These are phyloP conservation scores for Penicillium concentricum DNA, from an alignment of 2,329 filamentous ascomycete genomes.

Conservation along the genomic window DNA sequence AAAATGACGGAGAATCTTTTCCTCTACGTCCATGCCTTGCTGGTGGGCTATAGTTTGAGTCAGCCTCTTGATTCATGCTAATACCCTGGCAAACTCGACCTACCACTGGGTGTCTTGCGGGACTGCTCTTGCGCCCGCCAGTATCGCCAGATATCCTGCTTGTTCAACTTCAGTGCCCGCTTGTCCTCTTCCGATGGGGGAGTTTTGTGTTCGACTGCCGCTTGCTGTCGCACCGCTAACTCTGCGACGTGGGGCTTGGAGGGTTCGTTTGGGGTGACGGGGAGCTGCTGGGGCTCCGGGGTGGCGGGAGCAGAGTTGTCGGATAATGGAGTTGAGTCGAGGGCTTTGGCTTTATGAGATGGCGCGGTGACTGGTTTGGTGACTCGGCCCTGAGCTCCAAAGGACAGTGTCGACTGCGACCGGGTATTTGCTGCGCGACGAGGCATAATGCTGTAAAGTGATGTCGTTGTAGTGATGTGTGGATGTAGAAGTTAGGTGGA, in stretches of 20 bases:
- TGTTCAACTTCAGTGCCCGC: conserved; percentile 62
- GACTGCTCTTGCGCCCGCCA: conserved; percentile 72
- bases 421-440: conserved; percentile 40
- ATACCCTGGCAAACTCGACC: conserved; percentile 8
- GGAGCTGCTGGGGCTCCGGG: conserved; percentile 28
- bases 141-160: conserved; percentile 71
- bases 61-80: not conserved
- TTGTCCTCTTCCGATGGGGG: conserved; percentile 36
- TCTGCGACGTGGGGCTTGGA: conserved; percentile 37
- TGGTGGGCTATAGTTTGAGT: conserved; percentile 65
- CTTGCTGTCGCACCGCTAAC: conserved; percentile 47
- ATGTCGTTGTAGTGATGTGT: not conserved
- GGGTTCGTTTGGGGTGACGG: conserved; percentile 25
- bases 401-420: conserved; percentile 61
- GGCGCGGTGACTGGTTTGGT: conserved; percentile 53
- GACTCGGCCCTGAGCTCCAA: conserved; percentile 57
- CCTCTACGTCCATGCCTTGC: conserved; percentile 65
- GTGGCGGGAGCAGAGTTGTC: conserved; percentile 21
- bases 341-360: conserved; percentile 34
- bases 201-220: conserved; percentile 44
- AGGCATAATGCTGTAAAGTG: conserved; percentile 36
- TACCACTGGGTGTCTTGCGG: conserved; percentile 61
- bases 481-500: conserved; percentile 1
- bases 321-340: conserved; percentile 38
- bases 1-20: conserved; percentile 89